Base-by-base conservation (phyloP, 345 rosid species). In the Citrus medica region DNA sequence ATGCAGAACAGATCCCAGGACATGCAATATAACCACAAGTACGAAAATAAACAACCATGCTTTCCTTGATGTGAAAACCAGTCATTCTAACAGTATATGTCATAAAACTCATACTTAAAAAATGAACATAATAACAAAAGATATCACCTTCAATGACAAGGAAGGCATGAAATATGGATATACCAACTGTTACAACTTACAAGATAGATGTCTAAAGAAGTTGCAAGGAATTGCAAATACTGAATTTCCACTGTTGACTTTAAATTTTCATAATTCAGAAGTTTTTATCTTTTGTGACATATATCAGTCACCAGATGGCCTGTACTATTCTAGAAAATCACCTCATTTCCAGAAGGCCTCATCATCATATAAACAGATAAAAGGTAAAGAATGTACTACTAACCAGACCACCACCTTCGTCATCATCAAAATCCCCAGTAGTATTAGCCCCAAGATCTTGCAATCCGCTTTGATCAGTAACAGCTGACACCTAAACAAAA, bases 341-440 rank as follows among this genome's bases (percentile, higher is more conserved):
- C 27, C 32, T 42, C 25, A 61, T 16, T 61, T 27, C 28, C 22
- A 40, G 27, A 74, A 17, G 69, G 37, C 33, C 53, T 46, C 14
- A 0, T 27, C 8, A 38, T 60, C 59, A 73, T 24, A 28, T 63
- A 63, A 38, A 69, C 17, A 14, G 56, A n/a, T 42, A 51, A 28
- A 25, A 58, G 56, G 63, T 24, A 56, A 63, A n/a, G 78, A 58
- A 76, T 9, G 40, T 79, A 73, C 66, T 77, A 82, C 95, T 87
- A 71, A 93, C 98, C 93, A 95, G 81, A 53, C 98, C 98, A 78
- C 98, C 98, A 61, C 97, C 97, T 78, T 95, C 98, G 82, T 95
- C 97, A 84, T 95, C 98, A 87, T 95, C 98, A 65, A 95, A 90
- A 83, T 95, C 98, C 3, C 98, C 94, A 79, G 97, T 93, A 85